Evolutionary conservation across 495 filamentous ascomycete genomes (phyloP), one percentile per base, ranked within the genome.

Genomic region (Poronia punctata): DNA sequence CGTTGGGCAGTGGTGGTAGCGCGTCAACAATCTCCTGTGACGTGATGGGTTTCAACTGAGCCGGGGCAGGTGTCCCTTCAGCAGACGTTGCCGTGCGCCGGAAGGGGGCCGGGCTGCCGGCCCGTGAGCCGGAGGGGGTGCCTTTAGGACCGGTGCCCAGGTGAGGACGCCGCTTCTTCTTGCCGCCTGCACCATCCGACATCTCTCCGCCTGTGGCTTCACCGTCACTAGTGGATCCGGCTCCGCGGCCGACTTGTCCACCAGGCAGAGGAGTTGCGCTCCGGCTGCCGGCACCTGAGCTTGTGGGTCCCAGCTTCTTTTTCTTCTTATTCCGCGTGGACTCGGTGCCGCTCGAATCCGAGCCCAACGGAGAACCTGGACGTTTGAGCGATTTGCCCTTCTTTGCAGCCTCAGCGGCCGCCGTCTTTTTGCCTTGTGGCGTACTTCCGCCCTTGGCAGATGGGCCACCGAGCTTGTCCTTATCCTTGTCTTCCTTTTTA

Each of bases 341-440:
- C 55, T 98, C 92, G 45, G 84, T 89, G 34, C 88, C 93, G 64
- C 86, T 93, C 12, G 85, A 83, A 53, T 96, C 74, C 9, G 92
- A 96, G 14, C 80, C 71, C 49, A 86, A 80, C 5, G 89, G 87
- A 20, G 90, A 95, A 20, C 90, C 89, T 15, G 82, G 69, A 12
- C 92, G 80, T 64, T 96, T 97, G 32, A 89, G 78, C 33, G 71
- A 71, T 35, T 75, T 78, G 52, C 65, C 50, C 64, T 87, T 84
- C 65, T 83, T 86, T n/a, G 69, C 52, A 32, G 65, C 53, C 27
- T 72, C 64, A 19, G 54, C 50, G 15, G 58, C 57, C n/a, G n/a
- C n/a, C 45, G 72, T 65, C 40, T 66, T 66, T 42, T 76, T 79
- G 19, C 82, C 79, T 16, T 83, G 81, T 0, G 89, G 84, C 3